Percentiles rank a stretch among this genome's conserved stretches.
Evolutionary conservation across 2,329 filamentous ascomycete genomes (phyloP).

Genomic region (Colletotrichum tamarilloi): DNA sequence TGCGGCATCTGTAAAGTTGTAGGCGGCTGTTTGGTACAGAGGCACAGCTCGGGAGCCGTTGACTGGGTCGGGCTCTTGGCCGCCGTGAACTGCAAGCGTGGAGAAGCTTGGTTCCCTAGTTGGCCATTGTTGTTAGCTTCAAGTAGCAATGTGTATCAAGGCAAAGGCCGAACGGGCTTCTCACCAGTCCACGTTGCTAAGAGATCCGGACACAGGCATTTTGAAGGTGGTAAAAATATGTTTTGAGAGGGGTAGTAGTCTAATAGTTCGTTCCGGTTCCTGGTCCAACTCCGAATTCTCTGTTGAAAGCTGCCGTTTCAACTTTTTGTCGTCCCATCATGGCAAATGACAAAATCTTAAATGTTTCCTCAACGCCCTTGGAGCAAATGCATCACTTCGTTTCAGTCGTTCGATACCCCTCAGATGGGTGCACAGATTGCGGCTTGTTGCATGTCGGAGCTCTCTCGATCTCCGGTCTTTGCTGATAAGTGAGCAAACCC

Average conservation of each 20-base stretch:
- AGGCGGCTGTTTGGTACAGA: conserved; percentile 86
- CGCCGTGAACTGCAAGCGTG: conserved; percentile 38
- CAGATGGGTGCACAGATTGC: conserved; percentile 2
- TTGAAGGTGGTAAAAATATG: conserved; percentile 19
- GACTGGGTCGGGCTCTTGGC: conserved; percentile 80
- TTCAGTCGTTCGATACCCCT: conserved; percentile 25
- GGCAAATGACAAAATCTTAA: conserved; percentile 27
- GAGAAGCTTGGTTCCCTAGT: conserved; percentile 33
- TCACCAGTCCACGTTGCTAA: conserved; percentile 46
- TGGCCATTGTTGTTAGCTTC: background rate
- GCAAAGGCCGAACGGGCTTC: conserved; percentile 35
- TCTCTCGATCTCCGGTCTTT: conserved; percentile 27
- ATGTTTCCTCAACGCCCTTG: conserved; percentile 23
- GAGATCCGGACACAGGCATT: conserved; percentile 46
- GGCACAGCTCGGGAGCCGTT: conserved; percentile 93
- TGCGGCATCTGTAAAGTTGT: conserved; percentile 37
- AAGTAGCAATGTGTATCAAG: conserved; percentile 8
- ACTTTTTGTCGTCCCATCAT: conserved; percentile 1
- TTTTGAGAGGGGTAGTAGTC: conserved; percentile 31
- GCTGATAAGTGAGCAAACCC: conserved; percentile 34
- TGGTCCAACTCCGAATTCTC: conserved; percentile 6
- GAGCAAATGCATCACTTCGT: conserved; percentile 20
- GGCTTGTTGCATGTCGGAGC: background rate
- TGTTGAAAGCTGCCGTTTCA: conserved; percentile 8
- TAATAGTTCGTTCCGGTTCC: conserved; percentile 10